Conservation (phyloP, 148 eudicot species). For the Rhododendron vialii region DNA sequence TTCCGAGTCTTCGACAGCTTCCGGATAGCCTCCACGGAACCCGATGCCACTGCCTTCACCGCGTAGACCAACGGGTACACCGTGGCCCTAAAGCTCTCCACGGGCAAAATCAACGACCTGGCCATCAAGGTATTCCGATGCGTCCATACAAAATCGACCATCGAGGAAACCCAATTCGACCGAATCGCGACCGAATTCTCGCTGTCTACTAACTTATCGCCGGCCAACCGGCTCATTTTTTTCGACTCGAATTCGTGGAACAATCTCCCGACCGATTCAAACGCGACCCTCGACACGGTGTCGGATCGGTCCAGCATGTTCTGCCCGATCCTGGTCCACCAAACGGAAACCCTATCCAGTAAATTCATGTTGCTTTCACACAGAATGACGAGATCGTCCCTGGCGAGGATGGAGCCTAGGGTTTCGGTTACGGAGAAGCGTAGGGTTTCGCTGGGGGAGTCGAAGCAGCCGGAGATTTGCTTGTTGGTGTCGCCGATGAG, state of each 20-base stretch:
- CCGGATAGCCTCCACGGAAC: slow-evolving; percentile 65
- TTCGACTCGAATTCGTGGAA: slow-evolving; percentile 92
- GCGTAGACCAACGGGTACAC: slow-evolving; percentile 83
- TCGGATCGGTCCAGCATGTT: slow-evolving; percentile 80
- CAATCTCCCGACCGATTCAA: slow-evolving; percentile 75
- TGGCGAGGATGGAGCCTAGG: slow-evolving; percentile 73
- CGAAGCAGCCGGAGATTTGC: slow-evolving; percentile 62
- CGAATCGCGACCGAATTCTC: slow-evolving; percentile 93
- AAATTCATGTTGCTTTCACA: slow-evolving; percentile 77
- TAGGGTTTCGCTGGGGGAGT: slow-evolving; percentile 50
- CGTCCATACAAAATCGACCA: slow-evolving; percentile 90
- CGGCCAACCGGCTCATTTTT: slow-evolving; percentile 87
- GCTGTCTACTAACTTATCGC: slow-evolving; percentile 91
- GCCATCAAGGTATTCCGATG: slow-evolving; percentile 75
- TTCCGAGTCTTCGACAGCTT: slow-evolving; percentile 40
- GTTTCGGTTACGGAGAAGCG: slow-evolving; percentile 85
- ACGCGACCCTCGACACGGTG: slow-evolving; percentile 70
- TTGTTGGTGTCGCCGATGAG: slow-evolving; percentile 52
- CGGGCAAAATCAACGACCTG: slow-evolving; percentile 66
- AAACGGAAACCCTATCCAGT: slow-evolving; percentile 65
- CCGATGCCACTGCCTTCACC: slow-evolving; percentile 90
- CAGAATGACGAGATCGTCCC: slow-evolving; percentile 77
- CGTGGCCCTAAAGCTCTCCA: slow-evolving; percentile 77
- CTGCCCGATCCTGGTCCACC: slow-evolving; percentile 79
- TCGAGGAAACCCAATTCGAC: slow-evolving; percentile 78